Base-by-base conservation (phyloP, 169 alveolate genomes). In the Plasmodium yoelii region DNA sequence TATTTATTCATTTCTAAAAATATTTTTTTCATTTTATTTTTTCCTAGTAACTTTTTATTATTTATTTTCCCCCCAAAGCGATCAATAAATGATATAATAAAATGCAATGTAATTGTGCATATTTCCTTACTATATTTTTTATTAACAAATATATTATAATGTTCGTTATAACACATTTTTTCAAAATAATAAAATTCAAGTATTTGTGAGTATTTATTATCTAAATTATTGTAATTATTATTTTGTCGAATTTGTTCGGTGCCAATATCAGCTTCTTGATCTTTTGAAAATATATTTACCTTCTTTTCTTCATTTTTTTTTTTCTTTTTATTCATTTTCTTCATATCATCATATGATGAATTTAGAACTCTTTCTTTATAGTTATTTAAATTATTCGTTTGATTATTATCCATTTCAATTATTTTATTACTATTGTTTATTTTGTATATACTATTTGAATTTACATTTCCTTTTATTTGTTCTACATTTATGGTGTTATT, bases 1-100 rank as follows among this genome's bases (percentile, higher is more conserved):
- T 74, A 74, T 61, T 74, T 74, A 47, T 74, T 74, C 63, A 74
- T 65, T 63, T 74, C 88, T 46, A 74, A 55, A 19, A 60, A 74
- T 46, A 74, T 56, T 73, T 61, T 39, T 12, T 60, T 44, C 34
- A 6, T 61, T 18, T 24, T 74, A 8, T 55, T 74, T 13, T 28
- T 46, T 9, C 44, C 42, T 34, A 34, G 42, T 34, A 24, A 8
- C 46, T 61, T 65, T 55, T 53, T 28, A 10, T 39, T 2, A 8
- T 57, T 73, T 49, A 13, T 26, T 24, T 56, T 39, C 24, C 61
- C 42, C 47, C 26, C 42, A 74, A 61, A 61, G 15, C 49, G 39
- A 18, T 74, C 88, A 3, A 74, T 74, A 74, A 74, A 74, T 26
- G 55, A 55, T 18, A 74, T 61, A 65, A 74, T 74, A 42, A 61